Conservation (phyloP, 1,284 basidiomycete species). For the Heterobasidion irregulare region DNA sequence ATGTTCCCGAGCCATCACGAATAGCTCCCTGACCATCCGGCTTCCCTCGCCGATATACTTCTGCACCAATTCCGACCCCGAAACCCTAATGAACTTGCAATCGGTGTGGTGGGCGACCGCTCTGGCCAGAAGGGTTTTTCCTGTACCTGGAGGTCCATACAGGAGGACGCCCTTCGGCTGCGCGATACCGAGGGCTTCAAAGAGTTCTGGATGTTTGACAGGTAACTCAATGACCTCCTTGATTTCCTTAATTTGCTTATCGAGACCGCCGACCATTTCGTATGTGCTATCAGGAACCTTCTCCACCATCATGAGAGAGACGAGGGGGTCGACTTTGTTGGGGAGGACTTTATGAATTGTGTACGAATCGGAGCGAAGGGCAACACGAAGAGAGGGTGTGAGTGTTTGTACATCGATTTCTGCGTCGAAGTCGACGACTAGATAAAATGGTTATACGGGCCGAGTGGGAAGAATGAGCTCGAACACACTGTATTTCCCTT, state of each 20-base stretch:
- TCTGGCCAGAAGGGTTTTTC: conserved; percentile 89
- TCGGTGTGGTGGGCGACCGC: conserved; percentile 98
- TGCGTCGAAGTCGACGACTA: conserved; percentile 90
- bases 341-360: conserved; percentile 91
- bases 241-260: conserved; percentile 99
- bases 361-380: conserved; percentile 94
- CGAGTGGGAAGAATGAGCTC: background rate
- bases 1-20: conserved; percentile 98
- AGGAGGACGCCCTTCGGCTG: conserved; percentile 96
- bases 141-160: conserved; percentile 95
- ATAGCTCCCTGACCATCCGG: conserved; percentile 94
- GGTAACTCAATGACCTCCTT: conserved; percentile 99
- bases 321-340: conserved; percentile 93
- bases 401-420: conserved; percentile 81
- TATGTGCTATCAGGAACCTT: conserved; percentile 99
- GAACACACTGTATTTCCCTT: conserved; percentile 91
- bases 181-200: conserved; percentile 93
- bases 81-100: conserved; percentile 96
- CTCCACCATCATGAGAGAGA: conserved; percentile 99
- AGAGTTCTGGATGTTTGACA: conserved; percentile 96
- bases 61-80: conserved; percentile 92
- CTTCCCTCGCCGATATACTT: conserved; percentile 99
- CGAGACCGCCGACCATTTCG: conserved; percentile 98
- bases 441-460: background rate
- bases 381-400: conserved; percentile 86